Conservation (phyloP, 2,329 filamentous ascomycete genomes). For the Venturia aucupariae region DNA sequence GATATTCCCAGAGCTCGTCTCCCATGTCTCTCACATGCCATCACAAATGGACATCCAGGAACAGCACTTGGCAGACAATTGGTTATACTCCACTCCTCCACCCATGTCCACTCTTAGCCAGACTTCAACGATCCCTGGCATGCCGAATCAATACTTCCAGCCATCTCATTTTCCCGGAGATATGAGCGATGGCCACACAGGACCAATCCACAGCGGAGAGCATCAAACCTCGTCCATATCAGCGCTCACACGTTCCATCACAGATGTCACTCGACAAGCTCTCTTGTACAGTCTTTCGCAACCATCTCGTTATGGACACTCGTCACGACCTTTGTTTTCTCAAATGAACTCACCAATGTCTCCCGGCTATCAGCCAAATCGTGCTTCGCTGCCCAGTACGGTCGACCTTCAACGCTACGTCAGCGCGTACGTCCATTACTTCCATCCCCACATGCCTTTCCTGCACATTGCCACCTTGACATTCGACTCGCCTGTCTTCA, state of each 20-base stretch:
- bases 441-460: constrained; percentile 93
- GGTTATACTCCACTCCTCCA: constrained; percentile 67
- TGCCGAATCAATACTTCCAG: constrained; percentile 56
- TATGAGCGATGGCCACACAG: constrained; percentile 43
- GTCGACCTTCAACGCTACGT: constrained; percentile 85
- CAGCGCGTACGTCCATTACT: constrained; percentile 79
- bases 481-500: constrained; percentile 68
- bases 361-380: constrained; percentile 24
- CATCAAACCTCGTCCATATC: constrained; percentile 45
- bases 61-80: constrained; percentile 59
- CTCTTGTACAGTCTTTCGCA: constrained; percentile 53
- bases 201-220: constrained; percentile 33
- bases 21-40: constrained; percentile 44
- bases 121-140: constrained; percentile 54
- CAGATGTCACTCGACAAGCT: constrained; percentile 55
- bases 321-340: constrained; percentile 46
- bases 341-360: constrained; percentile 47
- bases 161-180: constrained; percentile 39
- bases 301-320: constrained; percentile 43
- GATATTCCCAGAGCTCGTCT: constrained; percentile 66
- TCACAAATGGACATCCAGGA: constrained; percentile 68
- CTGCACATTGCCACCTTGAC: constrained; percentile 84
- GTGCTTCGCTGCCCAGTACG: constrained; percentile 58
- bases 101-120: constrained; percentile 67
- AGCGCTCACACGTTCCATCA: constrained; percentile 56